A percentile compares a stretch with the other conserved stretches of the same genome.
phyloP scores from a whole-genome alignment of 148 eudicot genomes.

The Chenopodium quinoa region DNA sequence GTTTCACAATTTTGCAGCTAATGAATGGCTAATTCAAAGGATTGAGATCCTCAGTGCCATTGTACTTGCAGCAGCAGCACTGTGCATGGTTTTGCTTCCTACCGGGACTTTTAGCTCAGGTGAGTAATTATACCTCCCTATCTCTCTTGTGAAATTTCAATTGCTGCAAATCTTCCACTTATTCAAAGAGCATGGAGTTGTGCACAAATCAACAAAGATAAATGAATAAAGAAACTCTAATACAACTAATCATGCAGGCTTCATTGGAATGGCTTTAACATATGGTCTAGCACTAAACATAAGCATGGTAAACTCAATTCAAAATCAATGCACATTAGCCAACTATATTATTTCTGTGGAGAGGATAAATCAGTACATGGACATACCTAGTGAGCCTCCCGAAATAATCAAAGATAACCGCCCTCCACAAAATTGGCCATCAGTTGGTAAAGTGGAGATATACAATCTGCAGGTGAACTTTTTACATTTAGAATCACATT shows the following conservation, averaged over 20 bases:
- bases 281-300: conserved; percentile 82
- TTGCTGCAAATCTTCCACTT: background rate
- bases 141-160: background rate
- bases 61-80: conserved; percentile 69
- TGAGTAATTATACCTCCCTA: conserved; percentile 12
- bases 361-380: conserved; percentile 79
- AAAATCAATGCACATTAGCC: conserved; percentile 68
- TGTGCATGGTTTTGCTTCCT: conserved; percentile 89
- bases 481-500: background rate
- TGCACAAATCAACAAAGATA: background rate
- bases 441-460: conserved; percentile 72
- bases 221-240: background rate
- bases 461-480: conserved; percentile 26
- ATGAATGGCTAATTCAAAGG: conserved; percentile 87
- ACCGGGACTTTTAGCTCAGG: conserved; percentile 76
- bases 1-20: conserved; percentile 80
- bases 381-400: conserved; percentile 87
- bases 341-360: conserved; percentile 82
- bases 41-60: conserved; percentile 70
- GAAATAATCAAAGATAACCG: conserved; percentile 59
- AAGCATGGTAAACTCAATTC: conserved; percentile 61
- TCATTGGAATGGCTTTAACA: conserved; percentile 87
- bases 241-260: conserved; percentile 46
- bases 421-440: conserved; percentile 76
- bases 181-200: background rate